A percentile compares a stretch with the other conserved stretches of the same genome.
phyloP scores from a whole-genome alignment of 2,329 filamentous ascomycete genomes.

The Cryoendolithus antarcticus region DNA sequence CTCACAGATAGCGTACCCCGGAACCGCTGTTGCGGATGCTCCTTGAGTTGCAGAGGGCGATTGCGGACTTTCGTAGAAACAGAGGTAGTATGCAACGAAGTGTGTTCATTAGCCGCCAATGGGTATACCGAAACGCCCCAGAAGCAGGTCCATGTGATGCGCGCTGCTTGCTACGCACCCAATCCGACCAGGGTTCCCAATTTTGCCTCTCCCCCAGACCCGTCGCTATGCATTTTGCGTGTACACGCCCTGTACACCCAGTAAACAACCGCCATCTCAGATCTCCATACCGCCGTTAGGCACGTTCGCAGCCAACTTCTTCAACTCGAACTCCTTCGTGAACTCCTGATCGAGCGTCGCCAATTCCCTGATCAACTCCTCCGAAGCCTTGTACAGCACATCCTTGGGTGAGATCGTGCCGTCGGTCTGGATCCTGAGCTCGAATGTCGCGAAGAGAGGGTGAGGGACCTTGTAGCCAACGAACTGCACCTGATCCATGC shows the following conservation, averaged over 20 bases:
- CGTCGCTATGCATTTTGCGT: slow-evolving; percentile 1
- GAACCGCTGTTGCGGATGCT: no score
- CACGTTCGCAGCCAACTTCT: slow-evolving; percentile 53
- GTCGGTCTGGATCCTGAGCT: slow-evolving; percentile 82
- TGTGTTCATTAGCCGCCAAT: no score
- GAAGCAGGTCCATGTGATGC: no score
- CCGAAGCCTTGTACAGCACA: slow-evolving; percentile 67
- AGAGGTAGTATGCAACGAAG: no score
- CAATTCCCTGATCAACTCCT: slow-evolving; percentile 70
- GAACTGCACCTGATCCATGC: slow-evolving; percentile 74
- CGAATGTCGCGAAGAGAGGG: slow-evolving; percentile 38
- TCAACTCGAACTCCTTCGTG: slow-evolving; percentile 80
- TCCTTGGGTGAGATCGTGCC: slow-evolving; percentile 81
- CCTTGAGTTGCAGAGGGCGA: no score
- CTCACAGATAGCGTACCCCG: no score
- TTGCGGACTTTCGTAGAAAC: no score
- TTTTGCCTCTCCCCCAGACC: not conserved
- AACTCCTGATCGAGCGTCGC: slow-evolving; percentile 75
- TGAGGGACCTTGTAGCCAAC: slow-evolving; percentile 69
- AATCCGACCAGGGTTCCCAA: no score
- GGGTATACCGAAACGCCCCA: no score
- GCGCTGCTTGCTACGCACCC: no score
- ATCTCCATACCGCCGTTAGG: slow-evolving; percentile 13
- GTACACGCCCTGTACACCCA: slow-evolving; percentile 13
- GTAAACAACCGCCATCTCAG: slow-evolving; percentile 3